Base-by-base conservation (phyloP, 2,329 filamentous ascomycete species). In the Aspergillus sojae region DNA sequence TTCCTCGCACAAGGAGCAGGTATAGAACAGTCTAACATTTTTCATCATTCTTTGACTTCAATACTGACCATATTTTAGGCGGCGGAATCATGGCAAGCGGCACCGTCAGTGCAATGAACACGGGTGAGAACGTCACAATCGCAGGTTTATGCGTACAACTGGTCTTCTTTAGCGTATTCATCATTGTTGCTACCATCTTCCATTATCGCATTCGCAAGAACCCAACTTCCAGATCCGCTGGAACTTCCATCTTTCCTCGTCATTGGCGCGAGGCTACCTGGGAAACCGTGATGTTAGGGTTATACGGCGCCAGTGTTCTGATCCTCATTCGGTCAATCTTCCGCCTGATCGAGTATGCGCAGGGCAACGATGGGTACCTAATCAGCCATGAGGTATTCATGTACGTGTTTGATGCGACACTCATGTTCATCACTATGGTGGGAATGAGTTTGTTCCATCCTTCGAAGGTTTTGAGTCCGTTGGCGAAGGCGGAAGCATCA, bases 1-100 rank as follows among this genome's bases (percentile, higher is more conserved):
- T 78, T 79, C 54, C 7, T 77, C 1, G 65, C 74, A 11, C 75
- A 78, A 56, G 70, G 67, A 16, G 68, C 64, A 6, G 75, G 75
- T 69, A 61, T 11, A 11, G 11, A 50, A 10, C 16, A 19, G 39
- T 61, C 61, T 43, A 16, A 16, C 2, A 1, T 32, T 28, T 46
- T n/a, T 41, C 43, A 56, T 23, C 12, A 7, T 48, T 0, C 4
- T 48, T 43, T 23, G 23, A 23, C 10, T 46, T 12, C 10, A 21
- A 21, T 19, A 6, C 23, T 30, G 11, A 50, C 26, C 7, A 30
- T 19, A 11, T 11, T 19, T 11, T 0, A 61, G 58, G 58, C 11
- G 58, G 52, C 4, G 58, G 58, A 10, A 56, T 61, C 36, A 61
- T 61, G 58, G 36, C 58, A 14, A 32, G 11, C n/a, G 52, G 58